Base-by-base conservation (phyloP, 164 flowering plant species). In the Kingdonia uniflora region DNA sequence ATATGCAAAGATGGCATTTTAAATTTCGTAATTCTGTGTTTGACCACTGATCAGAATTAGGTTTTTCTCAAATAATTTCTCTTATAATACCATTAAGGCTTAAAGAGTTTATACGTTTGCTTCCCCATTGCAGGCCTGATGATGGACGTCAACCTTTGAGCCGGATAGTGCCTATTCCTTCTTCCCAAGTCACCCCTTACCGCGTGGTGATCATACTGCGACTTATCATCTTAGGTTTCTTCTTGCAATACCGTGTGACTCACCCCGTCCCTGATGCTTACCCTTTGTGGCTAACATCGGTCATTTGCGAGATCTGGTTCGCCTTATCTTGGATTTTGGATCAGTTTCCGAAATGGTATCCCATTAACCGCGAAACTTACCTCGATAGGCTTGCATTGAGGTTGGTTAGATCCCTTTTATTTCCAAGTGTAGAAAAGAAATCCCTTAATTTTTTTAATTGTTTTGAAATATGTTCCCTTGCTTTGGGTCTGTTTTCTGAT, bases 261-360 rank as follows among this genome's bases (percentile, higher is more conserved):
- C 96, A 92, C 58, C 99, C 99, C 0, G 99, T 88, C 58, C 65
- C 72, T 37, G 80, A 82, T 76, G 99, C 99, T 54, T 88, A 88
- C 57, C 84, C 91, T 0, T 61, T 92, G 68, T 92, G 99, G 96
- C 64, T 92, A 29, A 77, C 75, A 35, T 92, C 99, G 25, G 85
- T 92, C 59, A 84, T 92, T 43, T 92, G 99, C 71, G 99, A 92
- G 81, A 80, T 88, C 56, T 92, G 99, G 99, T 92, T 92, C 74
- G 96, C 96, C 23, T 61, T 88, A 56, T 92, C 96, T 6, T 92
- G 99, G 99, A 78, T 92, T 56, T 72, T 92, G 49, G 99, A 92
- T 82, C 99, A 92, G 74, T 92, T 92, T 61, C 99, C 99, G 46
- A 92, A 92, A 68, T 92, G 99, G 99, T 82, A 12, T 60, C 99